Evolutionary conservation across 768 basidiomycete genomes (phyloP).

Genomic region (Boletus pseudopeckii): DNA sequence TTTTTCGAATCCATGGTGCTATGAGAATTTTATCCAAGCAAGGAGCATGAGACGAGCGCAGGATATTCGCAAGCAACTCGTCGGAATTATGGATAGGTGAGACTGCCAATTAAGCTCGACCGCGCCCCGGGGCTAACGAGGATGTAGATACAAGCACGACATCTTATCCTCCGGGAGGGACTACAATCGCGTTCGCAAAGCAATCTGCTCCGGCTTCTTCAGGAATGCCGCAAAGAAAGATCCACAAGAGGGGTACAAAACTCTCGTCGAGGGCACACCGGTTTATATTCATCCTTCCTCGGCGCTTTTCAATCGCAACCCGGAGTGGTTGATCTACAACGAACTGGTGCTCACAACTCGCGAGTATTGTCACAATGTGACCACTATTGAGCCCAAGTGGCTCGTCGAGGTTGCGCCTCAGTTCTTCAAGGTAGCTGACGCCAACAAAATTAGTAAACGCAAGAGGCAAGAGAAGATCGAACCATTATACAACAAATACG

Average conservation of each 20-base stretch:
- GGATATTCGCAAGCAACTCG: slow-evolving; percentile 94
- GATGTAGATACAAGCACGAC: slow-evolving; percentile 88
- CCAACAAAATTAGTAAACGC: slow-evolving; percentile 94
- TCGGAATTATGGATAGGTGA: slow-evolving; percentile 98
- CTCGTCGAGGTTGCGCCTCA: slow-evolving; percentile 96
- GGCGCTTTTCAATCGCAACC: slow-evolving; percentile 92
- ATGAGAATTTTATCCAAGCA: slow-evolving; percentile 98
- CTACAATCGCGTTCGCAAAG: slow-evolving; percentile 88
- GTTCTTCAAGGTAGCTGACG: slow-evolving; percentile 98
- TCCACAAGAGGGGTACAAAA: slow-evolving; percentile 97
- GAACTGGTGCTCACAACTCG: slow-evolving; percentile 96
- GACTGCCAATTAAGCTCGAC: slow-evolving; percentile 20
- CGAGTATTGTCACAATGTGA: slow-evolving; percentile 91
- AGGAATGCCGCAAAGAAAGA: slow-evolving; percentile 98
- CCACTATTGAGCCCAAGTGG: slow-evolving; percentile 97
- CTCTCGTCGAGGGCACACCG: slow-evolving; percentile 94
- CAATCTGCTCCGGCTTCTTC: slow-evolving; percentile 98
- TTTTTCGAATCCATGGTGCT: slow-evolving; percentile 99
- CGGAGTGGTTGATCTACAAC: slow-evolving; percentile 96
- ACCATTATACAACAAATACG: slow-evolving; percentile 92
- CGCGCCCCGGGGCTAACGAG: slow-evolving; percentile 1
- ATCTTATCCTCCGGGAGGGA: slow-evolving; percentile 90
- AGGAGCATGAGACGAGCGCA: slow-evolving; percentile 96
- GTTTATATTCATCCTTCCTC: slow-evolving; percentile 99
- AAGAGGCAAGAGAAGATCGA: slow-evolving; percentile 97